A percentile compares a stretch with the other conserved stretches of the same genome.
These are phyloP conservation scores for Nakaseomyces kungkrabaensis DNA, from an alignment of 1,139 yeast genomes.

Conservation along the genomic window DNA sequence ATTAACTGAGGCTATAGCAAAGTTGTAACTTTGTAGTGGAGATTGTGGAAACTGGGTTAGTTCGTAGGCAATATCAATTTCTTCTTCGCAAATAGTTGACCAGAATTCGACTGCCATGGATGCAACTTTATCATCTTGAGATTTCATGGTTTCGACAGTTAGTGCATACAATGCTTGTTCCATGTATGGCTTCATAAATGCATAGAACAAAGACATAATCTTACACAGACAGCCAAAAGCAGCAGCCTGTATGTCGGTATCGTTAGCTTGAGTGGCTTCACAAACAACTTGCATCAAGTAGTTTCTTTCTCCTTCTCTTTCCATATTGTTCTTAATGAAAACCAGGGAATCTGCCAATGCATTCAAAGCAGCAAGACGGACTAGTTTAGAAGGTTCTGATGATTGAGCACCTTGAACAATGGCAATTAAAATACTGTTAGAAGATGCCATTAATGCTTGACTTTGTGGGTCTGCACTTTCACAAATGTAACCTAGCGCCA, in stretches of 20 bases:
- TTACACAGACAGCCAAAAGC: slow-evolving; percentile 94
- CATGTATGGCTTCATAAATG: slow-evolving; percentile 89
- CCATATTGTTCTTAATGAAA: slow-evolving; percentile 80
- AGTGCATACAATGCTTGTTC: slow-evolving; percentile 89
- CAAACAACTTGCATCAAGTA: slow-evolving; percentile 98
- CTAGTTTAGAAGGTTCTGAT: slow-evolving; percentile 62
- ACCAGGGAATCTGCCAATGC: slow-evolving; percentile 88
- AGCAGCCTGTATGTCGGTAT: slow-evolving; percentile 76
- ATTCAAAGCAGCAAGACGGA: slow-evolving; percentile 81
- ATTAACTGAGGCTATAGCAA: slow-evolving; percentile 72
- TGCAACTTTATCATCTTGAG: slow-evolving; percentile 64
- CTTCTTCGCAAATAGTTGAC: slow-evolving; percentile 97
- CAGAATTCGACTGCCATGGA: slow-evolving; percentile 99
- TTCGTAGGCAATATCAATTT: slow-evolving; percentile 66
- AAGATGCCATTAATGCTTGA: slow-evolving; percentile 69
- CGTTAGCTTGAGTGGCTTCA: slow-evolving; percentile 90
- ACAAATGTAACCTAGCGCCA: slow-evolving; percentile 91
- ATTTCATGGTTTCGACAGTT: slow-evolving; percentile 87
- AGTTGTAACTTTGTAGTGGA: slow-evolving; percentile 43
- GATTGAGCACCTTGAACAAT: slow-evolving; percentile 93
- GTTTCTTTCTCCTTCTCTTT: slow-evolving; percentile 88
- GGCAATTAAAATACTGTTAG: slow-evolving; percentile 88
- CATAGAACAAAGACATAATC: slow-evolving; percentile 83
- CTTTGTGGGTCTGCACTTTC: slow-evolving; percentile 86
- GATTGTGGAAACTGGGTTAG: slow-evolving; percentile 49